phyloP scores from a whole-genome alignment of 2,329 filamentous ascomycete species.

The Colletotrichum nymphaeae region DNA sequence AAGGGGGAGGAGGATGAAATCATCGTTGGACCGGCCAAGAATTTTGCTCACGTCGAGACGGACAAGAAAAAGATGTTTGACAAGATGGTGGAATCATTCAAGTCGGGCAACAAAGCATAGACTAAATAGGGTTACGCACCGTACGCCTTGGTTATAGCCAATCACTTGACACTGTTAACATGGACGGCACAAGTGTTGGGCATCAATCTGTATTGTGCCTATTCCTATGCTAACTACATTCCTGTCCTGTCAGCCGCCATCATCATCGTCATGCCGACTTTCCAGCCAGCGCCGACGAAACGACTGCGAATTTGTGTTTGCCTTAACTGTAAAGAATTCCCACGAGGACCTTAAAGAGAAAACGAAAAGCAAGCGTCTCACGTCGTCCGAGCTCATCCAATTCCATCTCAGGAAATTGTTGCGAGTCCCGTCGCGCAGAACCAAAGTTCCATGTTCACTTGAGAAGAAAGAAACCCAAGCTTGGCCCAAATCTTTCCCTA shows the following conservation, averaged over 20 bases:
- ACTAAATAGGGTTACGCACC: too few relatives aligned
- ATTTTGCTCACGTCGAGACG: conserved; percentile 25
- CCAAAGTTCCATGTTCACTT: conserved; percentile 15
- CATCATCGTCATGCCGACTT: conserved; percentile 18
- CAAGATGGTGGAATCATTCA: conserved; percentile 17
- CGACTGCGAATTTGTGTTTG: conserved; percentile 13
- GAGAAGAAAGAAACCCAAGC: conserved; percentile 20
- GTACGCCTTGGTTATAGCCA: neutral
- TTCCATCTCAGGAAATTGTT: conserved; percentile 31
- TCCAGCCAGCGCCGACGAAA: conserved; percentile 25
- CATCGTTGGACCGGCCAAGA: conserved; percentile 32
- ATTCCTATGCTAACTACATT: conserved; percentile 33
- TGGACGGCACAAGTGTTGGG: neutral
- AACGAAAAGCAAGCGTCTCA: conserved; percentile 30
- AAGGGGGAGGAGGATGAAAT: conserved; percentile 51
- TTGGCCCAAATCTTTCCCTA: conserved; percentile 2
- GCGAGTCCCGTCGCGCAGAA: conserved; percentile 21
- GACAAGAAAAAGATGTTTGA: conserved; percentile 18
- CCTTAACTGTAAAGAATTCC: conserved; percentile 18
- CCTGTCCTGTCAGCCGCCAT: conserved; percentile 24
- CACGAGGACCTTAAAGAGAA: conserved; percentile 27
- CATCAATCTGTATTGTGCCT: conserved; percentile 34
- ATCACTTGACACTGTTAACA: too few relatives aligned
- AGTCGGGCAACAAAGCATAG: neutral
- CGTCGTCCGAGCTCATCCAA: neutral